Conservation (phyloP, 2,329 filamentous ascomycete species). For the Aspergillus texensis region DNA sequence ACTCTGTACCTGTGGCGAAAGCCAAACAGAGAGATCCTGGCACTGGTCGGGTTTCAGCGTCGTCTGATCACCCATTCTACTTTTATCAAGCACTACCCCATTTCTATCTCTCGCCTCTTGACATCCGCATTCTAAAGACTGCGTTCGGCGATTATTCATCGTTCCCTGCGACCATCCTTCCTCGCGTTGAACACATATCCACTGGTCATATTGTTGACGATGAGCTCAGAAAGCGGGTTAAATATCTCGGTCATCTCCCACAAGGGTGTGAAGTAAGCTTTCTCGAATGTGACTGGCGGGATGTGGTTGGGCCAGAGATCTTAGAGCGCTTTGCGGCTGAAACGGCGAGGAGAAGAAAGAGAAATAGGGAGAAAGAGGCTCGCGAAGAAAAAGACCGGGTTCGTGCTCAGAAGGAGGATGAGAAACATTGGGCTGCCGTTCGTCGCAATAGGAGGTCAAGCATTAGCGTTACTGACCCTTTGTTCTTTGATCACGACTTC, state of each 20-base stretch:
- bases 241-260: constrained; percentile 84
- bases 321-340: constrained; percentile 77
- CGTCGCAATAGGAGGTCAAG: constrained; percentile 62
- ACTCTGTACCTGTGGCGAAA: constrained; percentile 19
- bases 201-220: constrained; percentile 88
- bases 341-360: constrained; percentile 73
- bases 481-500: constrained; percentile 65
- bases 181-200: constrained; percentile 85
- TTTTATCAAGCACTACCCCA: constrained; percentile 89
- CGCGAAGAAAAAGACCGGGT: constrained; percentile 84
- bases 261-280: constrained; percentile 90
- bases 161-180: constrained; percentile 84
- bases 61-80: constrained; percentile 64
- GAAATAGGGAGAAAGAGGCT: constrained; percentile 78
- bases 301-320: constrained; percentile 75
- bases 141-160: constrained; percentile 80
- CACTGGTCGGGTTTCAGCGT: constrained; percentile 4
- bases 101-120: constrained; percentile 84
- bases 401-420: constrained; percentile 76
- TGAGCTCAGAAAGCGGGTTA: constrained; percentile 76
- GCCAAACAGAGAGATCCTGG: constrained; percentile 28
- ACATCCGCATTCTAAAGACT: constrained; percentile 88
- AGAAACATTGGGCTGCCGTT: constrained; percentile 68
- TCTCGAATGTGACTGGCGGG: constrained; percentile 92
- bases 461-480: constrained; percentile 48